Conservation (phyloP, 2,329 filamentous ascomycete species). For the Penicillium sp. region DNA sequence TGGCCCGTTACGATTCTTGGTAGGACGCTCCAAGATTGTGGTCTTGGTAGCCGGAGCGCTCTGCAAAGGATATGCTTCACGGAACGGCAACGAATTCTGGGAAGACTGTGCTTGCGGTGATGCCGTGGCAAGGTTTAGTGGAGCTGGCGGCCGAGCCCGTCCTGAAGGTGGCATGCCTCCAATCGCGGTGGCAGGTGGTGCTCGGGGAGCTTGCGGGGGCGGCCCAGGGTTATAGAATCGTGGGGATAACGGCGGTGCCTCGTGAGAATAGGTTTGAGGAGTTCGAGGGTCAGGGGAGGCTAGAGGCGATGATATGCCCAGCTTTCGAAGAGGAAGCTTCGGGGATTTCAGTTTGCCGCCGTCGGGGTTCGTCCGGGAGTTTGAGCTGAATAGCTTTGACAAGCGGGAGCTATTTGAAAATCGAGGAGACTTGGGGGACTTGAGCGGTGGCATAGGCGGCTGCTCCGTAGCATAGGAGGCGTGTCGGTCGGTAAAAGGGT, state of each 20-base stretch:
- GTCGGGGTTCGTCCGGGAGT: constrained; percentile 43
- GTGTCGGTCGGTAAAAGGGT: constrained; percentile 34
- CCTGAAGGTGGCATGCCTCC: constrained; percentile 19
- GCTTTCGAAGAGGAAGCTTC: constrained; percentile 53
- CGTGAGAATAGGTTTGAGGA: constrained; percentile 50
- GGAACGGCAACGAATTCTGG: constrained; percentile 47
- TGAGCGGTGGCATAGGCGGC: constrained; percentile 25
- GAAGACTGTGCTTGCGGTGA: constrained; percentile 22
- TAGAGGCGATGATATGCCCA: constrained; percentile 62
- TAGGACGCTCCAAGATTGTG: constrained; percentile 51
- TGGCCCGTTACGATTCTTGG: constrained; percentile 41
- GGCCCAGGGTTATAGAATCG: constrained; percentile 60
- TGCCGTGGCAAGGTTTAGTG: constrained; percentile 36
- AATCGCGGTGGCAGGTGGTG: constrained; percentile 19
- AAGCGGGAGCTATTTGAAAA: constrained; percentile 35
- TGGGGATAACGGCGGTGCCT: constrained; percentile 61
- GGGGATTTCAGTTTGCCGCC: constrained; percentile 50
- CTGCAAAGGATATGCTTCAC: constrained; percentile 46
- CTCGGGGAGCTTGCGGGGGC: constrained; percentile 56
- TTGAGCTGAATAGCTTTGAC: constrained; percentile 47
- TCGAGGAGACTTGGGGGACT: constrained; percentile 34
- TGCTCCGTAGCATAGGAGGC: constrained; percentile 28
- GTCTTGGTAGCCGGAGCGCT: constrained; percentile 55
- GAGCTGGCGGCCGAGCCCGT: constrained; percentile 33
- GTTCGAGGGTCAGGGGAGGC: constrained; percentile 49